Percentiles rank a stretch among this genome's conserved stretches.
These are phyloP conservation scores for Chrysoporthe deuterocubensis DNA, from an alignment of 2,329 filamentous ascomycete species.

Conservation along the genomic window DNA sequence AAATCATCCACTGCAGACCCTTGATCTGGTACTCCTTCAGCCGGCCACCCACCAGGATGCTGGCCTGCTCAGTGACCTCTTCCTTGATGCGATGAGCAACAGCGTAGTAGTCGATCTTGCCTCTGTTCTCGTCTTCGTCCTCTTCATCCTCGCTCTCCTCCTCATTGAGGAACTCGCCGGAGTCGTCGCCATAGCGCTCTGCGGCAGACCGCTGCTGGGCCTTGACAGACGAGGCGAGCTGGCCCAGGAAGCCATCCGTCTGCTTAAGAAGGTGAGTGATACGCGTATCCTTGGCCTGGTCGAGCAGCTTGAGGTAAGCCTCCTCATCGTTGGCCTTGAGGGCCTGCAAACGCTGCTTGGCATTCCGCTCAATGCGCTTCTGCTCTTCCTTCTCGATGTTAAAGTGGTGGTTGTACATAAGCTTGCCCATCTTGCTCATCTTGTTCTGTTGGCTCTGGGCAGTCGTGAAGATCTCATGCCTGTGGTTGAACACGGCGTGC, in stretches of 20 bases:
- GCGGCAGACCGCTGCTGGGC: slow-evolving; percentile 85
- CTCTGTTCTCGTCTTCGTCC: slow-evolving; percentile 71
- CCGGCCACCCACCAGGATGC: slow-evolving; percentile 85
- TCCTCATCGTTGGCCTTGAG: slow-evolving; percentile 99
- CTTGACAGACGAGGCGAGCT: slow-evolving; percentile 93
- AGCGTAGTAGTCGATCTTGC: slow-evolving; percentile 97
- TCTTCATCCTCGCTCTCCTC: slow-evolving; percentile 53
- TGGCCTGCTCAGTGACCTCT: slow-evolving; percentile 81
- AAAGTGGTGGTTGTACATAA: slow-evolving; percentile 89
- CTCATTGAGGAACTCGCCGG: slow-evolving; percentile 51
- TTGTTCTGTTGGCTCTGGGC: slow-evolving; percentile 72
- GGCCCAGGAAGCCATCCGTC: slow-evolving; percentile 95
- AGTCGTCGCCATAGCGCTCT: slow-evolving; percentile 75
- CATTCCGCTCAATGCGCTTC: slow-evolving; percentile 95
- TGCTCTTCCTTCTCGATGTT: slow-evolving; percentile 99
- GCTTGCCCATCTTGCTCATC: slow-evolving; percentile 81
- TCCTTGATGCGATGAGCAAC: slow-evolving; percentile 96
- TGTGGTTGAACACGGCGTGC: slow-evolving; percentile 81
- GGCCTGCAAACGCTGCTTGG: slow-evolving; percentile 98
- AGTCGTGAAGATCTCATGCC: slow-evolving; percentile 73
- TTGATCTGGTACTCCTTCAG: slow-evolving; percentile 98
- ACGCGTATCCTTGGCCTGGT: slow-evolving; percentile 98
- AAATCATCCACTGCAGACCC: slow-evolving; percentile 99
- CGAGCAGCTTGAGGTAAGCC: slow-evolving; percentile 95
- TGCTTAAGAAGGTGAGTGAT: slow-evolving; percentile 96